Evolutionary conservation across 371 early-diverging fungal genomes (phyloP).

Genomic region (Syncephalastrum racemosum): DNA sequence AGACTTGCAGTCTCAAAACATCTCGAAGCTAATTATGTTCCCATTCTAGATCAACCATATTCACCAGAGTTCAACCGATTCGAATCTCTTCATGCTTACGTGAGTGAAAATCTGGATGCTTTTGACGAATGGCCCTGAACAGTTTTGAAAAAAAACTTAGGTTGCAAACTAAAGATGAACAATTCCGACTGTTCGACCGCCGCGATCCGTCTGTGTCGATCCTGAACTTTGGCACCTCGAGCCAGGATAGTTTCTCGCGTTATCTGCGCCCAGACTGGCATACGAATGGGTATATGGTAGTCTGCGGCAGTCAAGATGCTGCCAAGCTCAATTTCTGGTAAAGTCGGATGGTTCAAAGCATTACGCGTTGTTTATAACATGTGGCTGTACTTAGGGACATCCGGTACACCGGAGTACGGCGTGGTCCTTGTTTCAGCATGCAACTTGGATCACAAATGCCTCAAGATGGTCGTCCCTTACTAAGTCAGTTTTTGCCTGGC

Average conservation of each 20-base stretch:
- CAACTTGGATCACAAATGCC: slow-evolving; percentile 2
- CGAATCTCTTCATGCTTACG: slow-evolving; percentile 20
- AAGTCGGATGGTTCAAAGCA: background rate
- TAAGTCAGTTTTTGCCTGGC: slow-evolving; percentile 27
- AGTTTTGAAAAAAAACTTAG: slow-evolving; percentile 4
- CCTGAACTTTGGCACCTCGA: slow-evolving; percentile 32
- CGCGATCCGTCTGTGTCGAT: slow-evolving; percentile 16
- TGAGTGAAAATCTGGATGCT: slow-evolving; percentile 5
- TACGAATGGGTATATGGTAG: slow-evolving; percentile 37
- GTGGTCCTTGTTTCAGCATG: slow-evolving; percentile 21
- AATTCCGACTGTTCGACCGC: slow-evolving; percentile 31
- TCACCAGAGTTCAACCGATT: slow-evolving; percentile 14
- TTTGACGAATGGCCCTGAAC: too few species aligned
- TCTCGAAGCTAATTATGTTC: background rate
- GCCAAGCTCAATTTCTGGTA: slow-evolving; percentile 42
- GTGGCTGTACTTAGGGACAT: slow-evolving; percentile 22
- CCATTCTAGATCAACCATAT: slow-evolving; percentile 24
- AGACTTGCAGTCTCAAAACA: slow-evolving; percentile 10
- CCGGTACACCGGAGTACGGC: slow-evolving; percentile 25
- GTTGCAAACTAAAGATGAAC: slow-evolving; percentile 18
- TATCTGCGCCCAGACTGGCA: slow-evolving; percentile 42
- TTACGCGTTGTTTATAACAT: slow-evolving; percentile 1
- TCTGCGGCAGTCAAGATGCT: slow-evolving; percentile 28
- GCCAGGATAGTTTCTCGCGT: slow-evolving; percentile 31
- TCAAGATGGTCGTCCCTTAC: slow-evolving; percentile 13